Base-by-base conservation (phyloP, 306 rosid genomes). In the Gillenia trifoliata region DNA sequence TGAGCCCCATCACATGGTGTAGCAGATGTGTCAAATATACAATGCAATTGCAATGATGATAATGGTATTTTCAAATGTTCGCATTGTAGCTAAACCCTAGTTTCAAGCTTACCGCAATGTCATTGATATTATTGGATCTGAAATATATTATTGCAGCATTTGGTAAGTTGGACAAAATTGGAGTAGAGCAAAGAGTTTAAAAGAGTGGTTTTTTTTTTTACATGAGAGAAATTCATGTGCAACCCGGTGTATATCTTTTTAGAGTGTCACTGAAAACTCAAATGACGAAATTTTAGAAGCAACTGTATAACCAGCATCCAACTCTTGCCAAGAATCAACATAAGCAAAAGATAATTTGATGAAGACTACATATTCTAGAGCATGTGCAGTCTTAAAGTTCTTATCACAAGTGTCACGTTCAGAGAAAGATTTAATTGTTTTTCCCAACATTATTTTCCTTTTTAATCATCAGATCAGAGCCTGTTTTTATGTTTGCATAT, bases 401-500 rank as follows among this genome's bases (percentile, higher is more conserved):
- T 3, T 11, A 4, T 30, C 62, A 11, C 17, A 29, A 25, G 31
- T 4, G 8, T 25, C 33, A 12, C 23, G 33, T 57, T 26, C 8
- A 59, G 33, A 59, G 55, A n/a, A 4, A 17, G 28, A 25, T 29
- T 55, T 5, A 3, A 50, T 11, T 4, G 19, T 68, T 74, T 77
- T 22, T 68, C 73, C 62, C 43, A 26, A 49, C 52, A 45, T 2
- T 43, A 61, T 78, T 72, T 64, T 66, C 65, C 20, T 16, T 59
- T 50, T 75, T 71, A 79, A 81, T 83, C 81, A 79, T 85, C 77
- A 88, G 70, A 49, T 49, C 19, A 13, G 52, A 12, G 19, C 64
- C 61, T 77, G 64, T 23, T 72, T 47, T 52, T 73, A 66, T 55
- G 60, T 65, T 28, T 81, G 78, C 81, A 73, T 63, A 80, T 66